These are phyloP conservation scores for Brettanomyces bruxellensis DNA, from an alignment of 805 yeast species.

Conservation along the genomic window DNA sequence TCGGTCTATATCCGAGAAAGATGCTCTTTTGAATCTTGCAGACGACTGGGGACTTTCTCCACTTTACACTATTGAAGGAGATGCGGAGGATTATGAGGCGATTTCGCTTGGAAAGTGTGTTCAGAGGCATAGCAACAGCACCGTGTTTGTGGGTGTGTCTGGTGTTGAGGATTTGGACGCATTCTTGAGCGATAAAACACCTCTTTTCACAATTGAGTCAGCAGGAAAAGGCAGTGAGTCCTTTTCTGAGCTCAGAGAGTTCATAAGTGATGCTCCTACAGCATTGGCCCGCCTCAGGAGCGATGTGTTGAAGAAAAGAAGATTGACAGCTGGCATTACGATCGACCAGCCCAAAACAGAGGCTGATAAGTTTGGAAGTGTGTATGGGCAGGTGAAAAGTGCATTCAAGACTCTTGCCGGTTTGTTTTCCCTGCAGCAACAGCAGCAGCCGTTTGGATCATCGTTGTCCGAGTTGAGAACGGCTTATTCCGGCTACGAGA, in stretches of 20 bases:
- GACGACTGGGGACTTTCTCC: conserved; percentile 35
- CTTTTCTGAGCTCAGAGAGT: conserved; percentile 9
- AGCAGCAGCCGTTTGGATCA: no score
- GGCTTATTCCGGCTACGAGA: no score
- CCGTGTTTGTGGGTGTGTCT: conserved; percentile 30
- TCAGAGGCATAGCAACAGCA: not conserved
- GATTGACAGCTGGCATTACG: conserved; percentile 20
- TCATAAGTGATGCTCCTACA: conserved; percentile 19
- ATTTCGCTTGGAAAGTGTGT: conserved; percentile 13
- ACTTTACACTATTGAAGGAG: conserved; percentile 24
- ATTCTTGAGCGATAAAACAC: conserved; percentile 18
- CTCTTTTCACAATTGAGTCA: conserved; percentile 14
- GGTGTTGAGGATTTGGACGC: conserved; percentile 31
- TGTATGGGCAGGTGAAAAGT: conserved; percentile 9
- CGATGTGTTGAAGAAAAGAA: conserved; percentile 9
- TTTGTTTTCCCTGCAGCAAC: no score
- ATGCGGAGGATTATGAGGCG: conserved; percentile 15
- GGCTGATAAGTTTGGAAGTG: not conserved
- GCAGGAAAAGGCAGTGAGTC: conserved; percentile 13
- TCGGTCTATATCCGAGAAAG: conserved; percentile 15
- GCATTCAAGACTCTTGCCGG: no score
- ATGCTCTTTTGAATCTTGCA: conserved; percentile 35
- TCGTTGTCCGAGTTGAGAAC: no score
- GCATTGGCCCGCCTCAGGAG: conserved; percentile 9
- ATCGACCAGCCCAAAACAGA: not conserved